Conservation (phyloP, 1,284 basidiomycete genomes). For the Ceratobasidium sp. region DNA sequence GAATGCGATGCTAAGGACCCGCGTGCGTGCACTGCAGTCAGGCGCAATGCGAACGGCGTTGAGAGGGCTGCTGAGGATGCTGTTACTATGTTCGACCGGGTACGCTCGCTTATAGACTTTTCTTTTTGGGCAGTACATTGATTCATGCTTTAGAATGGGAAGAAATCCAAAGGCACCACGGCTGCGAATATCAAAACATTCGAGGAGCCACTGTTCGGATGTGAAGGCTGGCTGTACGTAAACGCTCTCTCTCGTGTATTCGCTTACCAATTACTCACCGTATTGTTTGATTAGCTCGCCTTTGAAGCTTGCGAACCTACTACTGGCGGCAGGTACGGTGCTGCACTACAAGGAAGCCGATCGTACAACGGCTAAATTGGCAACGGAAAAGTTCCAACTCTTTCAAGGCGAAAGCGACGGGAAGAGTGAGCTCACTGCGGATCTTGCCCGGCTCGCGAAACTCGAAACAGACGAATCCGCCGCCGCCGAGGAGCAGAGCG, state of each 20-base stretch:
- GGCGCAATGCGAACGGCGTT: background rate
- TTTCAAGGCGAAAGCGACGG: slow-evolving; percentile 29
- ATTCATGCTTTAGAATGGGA: background rate
- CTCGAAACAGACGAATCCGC: background rate
- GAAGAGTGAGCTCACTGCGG: slow-evolving; percentile 2
- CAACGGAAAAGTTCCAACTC: slow-evolving; percentile 12
- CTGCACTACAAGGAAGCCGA: slow-evolving; percentile 3
- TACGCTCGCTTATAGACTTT: background rate
- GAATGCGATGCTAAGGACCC: slow-evolving; percentile 18
- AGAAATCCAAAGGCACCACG: slow-evolving; percentile 6
- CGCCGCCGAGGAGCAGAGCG: background rate
- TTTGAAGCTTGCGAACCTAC: slow-evolving; percentile 21
- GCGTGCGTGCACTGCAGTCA: background rate
- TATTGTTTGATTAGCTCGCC: background rate
- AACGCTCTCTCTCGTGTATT: too few species aligned
- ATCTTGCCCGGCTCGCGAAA: background rate
- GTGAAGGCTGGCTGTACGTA: slow-evolving; percentile 41
- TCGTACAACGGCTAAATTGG: background rate
- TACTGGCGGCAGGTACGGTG: slow-evolving; percentile 10
- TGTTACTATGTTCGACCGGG: slow-evolving; percentile 17
- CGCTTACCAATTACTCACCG: background rate
- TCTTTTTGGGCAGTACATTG: too few species aligned
- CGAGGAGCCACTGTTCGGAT: slow-evolving; percentile 28
- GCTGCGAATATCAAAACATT: slow-evolving; percentile 13
- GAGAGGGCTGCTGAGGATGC: background rate